Evolutionary conservation across 2,329 filamentous ascomycete genomes (phyloP).

Genomic region (Trichophaea hybrida): DNA sequence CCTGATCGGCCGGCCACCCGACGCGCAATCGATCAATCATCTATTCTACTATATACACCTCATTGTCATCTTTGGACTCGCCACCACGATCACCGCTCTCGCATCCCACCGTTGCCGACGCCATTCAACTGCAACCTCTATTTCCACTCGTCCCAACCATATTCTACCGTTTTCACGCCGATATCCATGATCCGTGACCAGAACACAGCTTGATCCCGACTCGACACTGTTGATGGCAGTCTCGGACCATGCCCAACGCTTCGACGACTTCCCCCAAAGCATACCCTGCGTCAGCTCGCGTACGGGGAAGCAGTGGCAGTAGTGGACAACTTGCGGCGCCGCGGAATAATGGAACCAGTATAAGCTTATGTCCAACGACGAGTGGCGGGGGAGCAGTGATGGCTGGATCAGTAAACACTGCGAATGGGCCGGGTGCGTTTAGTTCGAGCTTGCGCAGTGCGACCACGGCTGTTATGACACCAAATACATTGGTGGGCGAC

Average conservation of each 20-base stretch:
- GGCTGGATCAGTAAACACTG: constrained; percentile 3
- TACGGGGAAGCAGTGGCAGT: constrained; percentile 18
- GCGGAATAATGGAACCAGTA: constrained; percentile 19
- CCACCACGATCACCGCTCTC: background rate
- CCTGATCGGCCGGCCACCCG: background rate
- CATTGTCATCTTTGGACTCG: background rate
- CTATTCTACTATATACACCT: background rate
- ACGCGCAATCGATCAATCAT: background rate
- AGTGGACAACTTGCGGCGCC: constrained; percentile 15
- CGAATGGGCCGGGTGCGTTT: constrained; percentile 18
- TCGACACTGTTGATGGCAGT: constrained; percentile 18
- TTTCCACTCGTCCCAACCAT: background rate
- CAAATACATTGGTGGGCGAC: constrained; percentile 10
- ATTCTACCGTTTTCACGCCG: background rate
- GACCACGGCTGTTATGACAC: constrained; percentile 7
- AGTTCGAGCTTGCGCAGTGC: constrained; percentile 18
- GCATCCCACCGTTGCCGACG: background rate
- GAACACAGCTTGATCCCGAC: constrained; percentile 7
- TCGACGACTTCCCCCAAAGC: constrained; percentile 23
- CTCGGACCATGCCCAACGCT: constrained; percentile 24
- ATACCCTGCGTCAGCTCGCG: constrained; percentile 12
- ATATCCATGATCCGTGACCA: constrained; percentile 18
- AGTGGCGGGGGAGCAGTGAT: constrained; percentile 1
- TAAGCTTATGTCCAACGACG: constrained; percentile 10
- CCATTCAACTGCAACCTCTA: background rate